Conservation (phyloP, 2,329 filamentous ascomycete genomes). For the Talaromyces sp. region DNA sequence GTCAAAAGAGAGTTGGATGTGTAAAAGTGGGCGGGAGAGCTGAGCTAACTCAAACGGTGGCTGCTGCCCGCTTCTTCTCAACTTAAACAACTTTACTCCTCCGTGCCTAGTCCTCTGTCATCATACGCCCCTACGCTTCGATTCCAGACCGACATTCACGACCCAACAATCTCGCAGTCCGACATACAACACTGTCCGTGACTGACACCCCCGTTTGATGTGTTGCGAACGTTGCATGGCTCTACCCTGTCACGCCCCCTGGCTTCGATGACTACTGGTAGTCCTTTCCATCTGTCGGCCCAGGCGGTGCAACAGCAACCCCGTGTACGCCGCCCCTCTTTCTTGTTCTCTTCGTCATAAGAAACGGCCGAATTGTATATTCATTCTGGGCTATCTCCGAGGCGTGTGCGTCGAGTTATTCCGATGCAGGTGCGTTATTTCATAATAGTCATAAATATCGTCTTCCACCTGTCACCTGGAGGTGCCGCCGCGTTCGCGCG, state of each 20-base stretch:
- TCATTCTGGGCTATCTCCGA: slow-evolving; percentile 21
- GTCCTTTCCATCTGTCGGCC: slow-evolving; percentile 30
- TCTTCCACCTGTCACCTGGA: slow-evolving; percentile 1
- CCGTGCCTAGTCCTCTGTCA: not conserved
- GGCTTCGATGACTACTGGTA: slow-evolving; percentile 42
- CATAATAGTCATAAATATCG: not conserved
- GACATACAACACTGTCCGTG: slow-evolving; percentile 17
- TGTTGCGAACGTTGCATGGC: slow-evolving; percentile 14
- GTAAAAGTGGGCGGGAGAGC: not conserved
- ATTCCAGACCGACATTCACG: not conserved
- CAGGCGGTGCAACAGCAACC: slow-evolving; percentile 37
- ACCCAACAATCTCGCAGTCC: not conserved
- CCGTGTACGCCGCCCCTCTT: slow-evolving; percentile 23
- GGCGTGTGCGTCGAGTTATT: slow-evolving; percentile 29
- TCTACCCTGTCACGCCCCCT: slow-evolving; percentile 25
- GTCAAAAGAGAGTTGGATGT: not conserved
- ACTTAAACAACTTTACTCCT: slow-evolving; percentile 8
- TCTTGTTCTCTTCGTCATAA: slow-evolving; percentile 19
- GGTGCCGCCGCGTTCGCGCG: not conserved
- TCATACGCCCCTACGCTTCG: not conserved
- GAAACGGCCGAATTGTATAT: not conserved
- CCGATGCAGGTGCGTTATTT: slow-evolving; percentile 39
- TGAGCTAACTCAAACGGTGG: not conserved
- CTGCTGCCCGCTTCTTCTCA: slow-evolving; percentile 3
- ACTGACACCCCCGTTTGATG: slow-evolving; percentile 8